Percentiles rank a stretch among this genome's conserved stretches.
Conservation (phyloP, 2,329 filamentous ascomycete genomes). For the Ceratocystis huliohia region DNA sequence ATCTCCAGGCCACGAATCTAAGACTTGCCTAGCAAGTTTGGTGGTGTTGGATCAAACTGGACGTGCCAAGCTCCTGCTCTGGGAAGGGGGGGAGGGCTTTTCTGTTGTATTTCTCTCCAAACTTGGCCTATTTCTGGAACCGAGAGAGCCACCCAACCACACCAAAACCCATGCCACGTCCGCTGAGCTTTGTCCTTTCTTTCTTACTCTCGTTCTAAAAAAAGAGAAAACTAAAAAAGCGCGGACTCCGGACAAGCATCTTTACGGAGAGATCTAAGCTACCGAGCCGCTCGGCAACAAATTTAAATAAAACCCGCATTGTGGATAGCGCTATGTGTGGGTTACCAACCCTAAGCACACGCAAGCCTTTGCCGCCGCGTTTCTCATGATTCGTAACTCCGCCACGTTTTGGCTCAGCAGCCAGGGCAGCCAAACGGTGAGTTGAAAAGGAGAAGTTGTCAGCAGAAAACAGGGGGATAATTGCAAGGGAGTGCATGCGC, state of each 20-base stretch:
- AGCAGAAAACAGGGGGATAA: background rate
- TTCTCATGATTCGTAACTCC: background rate
- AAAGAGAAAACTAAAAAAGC: slow-evolving; percentile 10
- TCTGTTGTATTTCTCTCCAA: too few species aligned
- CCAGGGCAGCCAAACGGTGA: background rate
- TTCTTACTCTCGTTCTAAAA: slow-evolving; percentile 2
- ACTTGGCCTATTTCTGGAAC: background rate
- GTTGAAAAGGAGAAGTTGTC: background rate
- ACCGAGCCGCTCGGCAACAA: slow-evolving; percentile 7
- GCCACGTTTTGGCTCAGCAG: background rate
- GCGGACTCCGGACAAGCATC: background rate
- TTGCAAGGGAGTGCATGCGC: background rate
- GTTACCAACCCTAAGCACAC: background rate
- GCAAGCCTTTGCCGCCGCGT: background rate
- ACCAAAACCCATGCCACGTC: background rate
- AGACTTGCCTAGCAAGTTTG: background rate
- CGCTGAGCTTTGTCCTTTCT: background rate
- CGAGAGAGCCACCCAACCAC: background rate
- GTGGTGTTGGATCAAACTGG: background rate
- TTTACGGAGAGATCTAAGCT: background rate
- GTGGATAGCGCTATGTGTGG: too few species aligned
- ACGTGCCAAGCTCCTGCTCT: background rate
- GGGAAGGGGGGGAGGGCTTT: too few species aligned
- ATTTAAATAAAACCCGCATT: background rate
- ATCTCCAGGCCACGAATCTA: background rate